Percentiles rank a stretch among this genome's conserved stretches.
Evolutionary conservation across 495 filamentous ascomycete genomes (phyloP).

Genomic region (Aspergillus heteromorphus): DNA sequence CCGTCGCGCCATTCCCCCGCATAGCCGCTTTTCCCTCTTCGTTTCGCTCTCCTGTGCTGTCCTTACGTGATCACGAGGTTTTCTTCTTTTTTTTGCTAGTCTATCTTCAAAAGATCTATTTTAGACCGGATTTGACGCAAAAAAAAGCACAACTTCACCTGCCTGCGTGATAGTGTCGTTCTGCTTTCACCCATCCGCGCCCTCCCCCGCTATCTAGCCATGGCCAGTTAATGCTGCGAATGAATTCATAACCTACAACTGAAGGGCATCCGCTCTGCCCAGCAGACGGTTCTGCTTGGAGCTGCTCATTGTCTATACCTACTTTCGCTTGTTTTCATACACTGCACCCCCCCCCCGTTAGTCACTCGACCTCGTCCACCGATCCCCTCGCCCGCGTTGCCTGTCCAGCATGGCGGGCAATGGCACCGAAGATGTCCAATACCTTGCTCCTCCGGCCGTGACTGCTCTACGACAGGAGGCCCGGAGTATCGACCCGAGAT

Average conservation of each 20-base stretch:
- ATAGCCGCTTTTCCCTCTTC: slow-evolving; percentile 25
- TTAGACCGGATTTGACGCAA: not conserved
- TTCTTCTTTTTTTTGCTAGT: slow-evolving; percentile 4
- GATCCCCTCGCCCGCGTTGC: slow-evolving; percentile 5
- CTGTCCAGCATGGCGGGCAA: slow-evolving; percentile 42
- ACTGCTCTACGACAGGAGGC: slow-evolving; percentile 51
- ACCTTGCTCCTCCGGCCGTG: slow-evolving; percentile 48
- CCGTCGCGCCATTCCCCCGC: slow-evolving; percentile 38
- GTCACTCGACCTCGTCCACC: slow-evolving; percentile 2
- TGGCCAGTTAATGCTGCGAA: slow-evolving; percentile 43
- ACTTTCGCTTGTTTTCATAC: not conserved
- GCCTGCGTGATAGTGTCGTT: slow-evolving; percentile 7
- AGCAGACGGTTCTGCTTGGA: slow-evolving; percentile 43
- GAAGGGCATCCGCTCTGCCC: slow-evolving; percentile 46
- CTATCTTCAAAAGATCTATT: not conserved
- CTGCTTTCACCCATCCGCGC: slow-evolving; percentile 5
- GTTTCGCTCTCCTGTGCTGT: slow-evolving; percentile 8
- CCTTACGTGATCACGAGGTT: slow-evolving; percentile 18
- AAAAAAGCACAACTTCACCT: not conserved
- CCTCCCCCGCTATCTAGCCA: slow-evolving; percentile 23
- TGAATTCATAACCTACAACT: slow-evolving; percentile 38
- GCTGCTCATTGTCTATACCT: slow-evolving; percentile 13
- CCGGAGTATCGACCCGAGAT: slow-evolving; percentile 35
- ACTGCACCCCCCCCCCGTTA: not conserved
- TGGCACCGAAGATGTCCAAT: slow-evolving; percentile 35